These are phyloP conservation scores for Quercus lobata DNA, from an alignment of 331 rosid species.

Conservation along the genomic window DNA sequence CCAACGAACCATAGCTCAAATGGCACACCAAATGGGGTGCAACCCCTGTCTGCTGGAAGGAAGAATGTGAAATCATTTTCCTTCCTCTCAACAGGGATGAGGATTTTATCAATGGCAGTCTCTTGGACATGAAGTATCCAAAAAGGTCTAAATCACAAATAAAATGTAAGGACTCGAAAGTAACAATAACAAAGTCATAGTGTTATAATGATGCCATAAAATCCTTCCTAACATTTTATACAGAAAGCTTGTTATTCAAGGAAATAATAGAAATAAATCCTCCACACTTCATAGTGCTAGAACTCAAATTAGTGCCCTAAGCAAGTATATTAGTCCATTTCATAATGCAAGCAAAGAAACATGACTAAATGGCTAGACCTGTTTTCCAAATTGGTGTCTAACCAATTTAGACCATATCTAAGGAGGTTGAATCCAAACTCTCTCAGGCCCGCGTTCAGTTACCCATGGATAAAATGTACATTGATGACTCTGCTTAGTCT, in stretches of 20 bases:
- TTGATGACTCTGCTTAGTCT: not conserved
- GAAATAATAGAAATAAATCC: not conserved
- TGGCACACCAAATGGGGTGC: too few relatives aligned
- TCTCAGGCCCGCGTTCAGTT: not conserved
- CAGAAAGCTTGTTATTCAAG: not conserved
- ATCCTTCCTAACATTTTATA: not conserved
- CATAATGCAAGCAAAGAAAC: not conserved
- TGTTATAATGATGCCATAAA: not conserved
- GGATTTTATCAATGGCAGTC: not conserved
- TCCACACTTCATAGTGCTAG: not conserved
- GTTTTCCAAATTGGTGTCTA: not conserved
- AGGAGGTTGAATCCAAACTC: conserved; percentile 1
- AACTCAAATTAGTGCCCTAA: not conserved
- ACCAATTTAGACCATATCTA: not conserved
- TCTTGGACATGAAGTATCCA: too few relatives aligned
- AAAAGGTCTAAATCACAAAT: too few relatives aligned
- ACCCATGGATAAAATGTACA: not conserved
- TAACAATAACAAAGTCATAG: not conserved
- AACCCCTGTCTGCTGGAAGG: not conserved
- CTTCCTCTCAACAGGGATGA: not conserved
- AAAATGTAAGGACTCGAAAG: too few relatives aligned
- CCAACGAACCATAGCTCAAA: too few relatives aligned
- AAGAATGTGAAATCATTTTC: not conserved
- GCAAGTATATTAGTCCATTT: not conserved
- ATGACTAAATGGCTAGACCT: not conserved